Evolutionary conservation across 768 basidiomycete species (phyloP).

Genomic region (Tylopilus subfusipes): DNA sequence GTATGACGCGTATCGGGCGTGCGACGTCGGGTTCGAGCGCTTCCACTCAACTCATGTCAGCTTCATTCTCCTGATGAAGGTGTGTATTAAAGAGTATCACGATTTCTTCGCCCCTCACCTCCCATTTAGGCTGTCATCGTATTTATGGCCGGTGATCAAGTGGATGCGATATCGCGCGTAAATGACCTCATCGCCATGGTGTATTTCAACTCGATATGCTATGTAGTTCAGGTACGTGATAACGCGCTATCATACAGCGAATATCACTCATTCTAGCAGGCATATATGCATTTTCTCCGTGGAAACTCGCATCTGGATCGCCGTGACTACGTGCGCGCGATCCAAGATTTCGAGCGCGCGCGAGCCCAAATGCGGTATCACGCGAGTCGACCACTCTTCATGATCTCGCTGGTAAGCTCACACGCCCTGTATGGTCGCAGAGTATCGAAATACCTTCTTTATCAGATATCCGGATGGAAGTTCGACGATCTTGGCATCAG

Average conservation of each 20-base stretch:
- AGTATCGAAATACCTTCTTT: neutral
- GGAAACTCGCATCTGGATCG: constrained; percentile 1
- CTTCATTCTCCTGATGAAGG: constrained; percentile 9
- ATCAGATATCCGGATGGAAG: constrained; percentile 4
- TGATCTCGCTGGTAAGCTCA: constrained; percentile 9
- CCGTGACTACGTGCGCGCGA: neutral
- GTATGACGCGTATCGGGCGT: neutral
- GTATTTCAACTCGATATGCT: neutral
- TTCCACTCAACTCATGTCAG: constrained; percentile 1
- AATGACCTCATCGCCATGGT: constrained; percentile 1
- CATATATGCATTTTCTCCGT: constrained; percentile 4
- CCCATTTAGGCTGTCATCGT: constrained; percentile 1
- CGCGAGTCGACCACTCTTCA: neutral
- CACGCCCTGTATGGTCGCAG: no score
- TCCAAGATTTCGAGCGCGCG: neutral
- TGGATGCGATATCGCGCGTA: constrained; percentile 4
- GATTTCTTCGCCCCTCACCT: neutral
- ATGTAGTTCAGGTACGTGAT: constrained; percentile 1
- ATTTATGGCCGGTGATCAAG: neutral
- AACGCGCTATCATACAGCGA: no score
- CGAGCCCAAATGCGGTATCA: neutral
- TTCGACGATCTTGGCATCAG: neutral
- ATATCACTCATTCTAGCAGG: neutral
- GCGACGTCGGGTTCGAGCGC: constrained; percentile 3
- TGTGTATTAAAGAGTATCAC: no score